Base-by-base conservation (phyloP, 306 rosid species). In the Geum urbanum region DNA sequence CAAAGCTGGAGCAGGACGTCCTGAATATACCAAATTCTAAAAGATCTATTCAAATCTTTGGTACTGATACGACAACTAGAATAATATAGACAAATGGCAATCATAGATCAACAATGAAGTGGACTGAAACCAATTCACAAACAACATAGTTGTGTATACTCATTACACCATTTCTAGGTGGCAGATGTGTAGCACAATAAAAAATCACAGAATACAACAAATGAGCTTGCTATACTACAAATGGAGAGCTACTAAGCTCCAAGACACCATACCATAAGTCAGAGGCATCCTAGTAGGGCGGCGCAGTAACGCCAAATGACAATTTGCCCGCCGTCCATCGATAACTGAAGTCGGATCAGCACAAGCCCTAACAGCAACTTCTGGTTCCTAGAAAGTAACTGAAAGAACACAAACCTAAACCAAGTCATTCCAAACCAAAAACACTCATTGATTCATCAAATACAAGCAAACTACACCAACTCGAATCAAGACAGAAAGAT, bases 371-470 rank as follows among this genome's bases (percentile, higher is more conserved):
- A 90, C 82, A 63, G 97, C 97, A 75, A 97, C 85, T 83, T 90
- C 98, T 15, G 96, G 90, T 70, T 92, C 96, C 74, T 87, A 89
- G 83, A 92, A 92, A 88, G 98, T 90, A 81, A 92, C 98, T 97
- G 90, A 84, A 84, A 83, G 86, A 89, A 96, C 97, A 91, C 72
- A 27, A 27, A 27, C 32, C 32, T 1, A 27, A 27, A 27, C 32
- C 32, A 27, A 27, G 32, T 27, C 32, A 27, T 27, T 1, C 32
- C 32, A 27, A 27, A 27, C 32, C 32, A 27, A 27, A 27, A 27
- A 27, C 32, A 27, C 32, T 27, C 1, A 27, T 27, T 27, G 32
- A 27, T 27, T 27, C 32, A 27, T 27, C 1, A 2, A 8, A 7
- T 52, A 8, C 11, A 5, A 52, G 24, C 9, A 43, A 18, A 8